These are phyloP conservation scores for Phytophthora crassamura DNA, from an alignment of 352 stramenopile species.

Conservation along the genomic window DNA sequence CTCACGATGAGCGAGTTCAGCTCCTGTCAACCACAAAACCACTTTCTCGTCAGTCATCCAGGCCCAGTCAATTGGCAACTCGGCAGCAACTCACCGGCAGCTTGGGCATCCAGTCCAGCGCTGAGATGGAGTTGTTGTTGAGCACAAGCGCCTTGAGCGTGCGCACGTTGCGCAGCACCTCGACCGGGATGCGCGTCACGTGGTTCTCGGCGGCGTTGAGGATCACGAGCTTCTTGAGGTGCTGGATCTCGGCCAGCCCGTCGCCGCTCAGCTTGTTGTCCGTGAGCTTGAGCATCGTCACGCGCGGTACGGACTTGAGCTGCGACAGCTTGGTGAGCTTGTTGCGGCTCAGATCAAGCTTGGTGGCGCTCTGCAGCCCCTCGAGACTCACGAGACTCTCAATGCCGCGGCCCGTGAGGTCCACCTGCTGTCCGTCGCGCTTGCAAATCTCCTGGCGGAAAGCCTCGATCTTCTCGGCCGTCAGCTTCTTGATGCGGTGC, in stretches of 20 bases:
- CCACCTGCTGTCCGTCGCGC: conserved; percentile 56
- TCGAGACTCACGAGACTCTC: conserved; percentile 83
- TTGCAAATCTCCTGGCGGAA: conserved; percentile 55
- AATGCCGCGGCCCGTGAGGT: conserved; percentile 77
- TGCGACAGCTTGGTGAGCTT: conserved; percentile 85
- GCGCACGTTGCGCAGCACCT: conserved; percentile 72
- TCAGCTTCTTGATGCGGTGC: conserved; percentile 90
- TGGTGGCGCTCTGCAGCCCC: conserved; percentile 63
- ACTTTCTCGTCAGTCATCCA: conserved; percentile 5
- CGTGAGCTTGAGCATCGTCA: conserved; percentile 85
- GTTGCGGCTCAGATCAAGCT: conserved; percentile 86
- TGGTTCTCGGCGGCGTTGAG: conserved; percentile 82
- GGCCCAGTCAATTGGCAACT: background rate
- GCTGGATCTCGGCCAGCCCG: conserved; percentile 69
- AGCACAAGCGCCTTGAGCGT: conserved; percentile 84
- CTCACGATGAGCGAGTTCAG: conserved; percentile 89
- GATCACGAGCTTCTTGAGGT: conserved; percentile 84
- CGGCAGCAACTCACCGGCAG: conserved; percentile 41
- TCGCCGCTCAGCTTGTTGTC: conserved; percentile 82
- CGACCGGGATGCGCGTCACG: conserved; percentile 70
- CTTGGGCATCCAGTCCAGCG: conserved; percentile 85
- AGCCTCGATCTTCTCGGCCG: conserved; percentile 75
- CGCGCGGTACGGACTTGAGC: conserved; percentile 58
- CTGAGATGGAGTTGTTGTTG: conserved; percentile 86
- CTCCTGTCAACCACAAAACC: conserved; percentile 36